Evolutionary conservation across 768 basidiomycete species (phyloP).

Genomic region (Tulasnella sp.): DNA sequence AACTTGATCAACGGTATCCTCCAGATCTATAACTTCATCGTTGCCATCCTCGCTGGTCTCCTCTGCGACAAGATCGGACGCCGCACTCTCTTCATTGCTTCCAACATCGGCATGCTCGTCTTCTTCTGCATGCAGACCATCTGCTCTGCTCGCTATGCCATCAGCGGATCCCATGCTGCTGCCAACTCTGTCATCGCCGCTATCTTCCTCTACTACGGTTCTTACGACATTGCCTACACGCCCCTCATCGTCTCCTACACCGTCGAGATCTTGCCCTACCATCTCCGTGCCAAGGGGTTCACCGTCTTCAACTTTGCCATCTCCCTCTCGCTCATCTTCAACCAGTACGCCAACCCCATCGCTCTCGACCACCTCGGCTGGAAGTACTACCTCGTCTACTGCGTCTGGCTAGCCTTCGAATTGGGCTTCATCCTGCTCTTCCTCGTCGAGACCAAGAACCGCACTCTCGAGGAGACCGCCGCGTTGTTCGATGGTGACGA

Average conservation of each 20-base stretch:
- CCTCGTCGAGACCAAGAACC: constrained; percentile 43
- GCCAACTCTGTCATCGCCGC: constrained; percentile 70
- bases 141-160: constrained; percentile 46
- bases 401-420: constrained; percentile 66
- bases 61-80: constrained; percentile 66
- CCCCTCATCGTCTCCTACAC: constrained; percentile 85
- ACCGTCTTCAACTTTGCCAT: constrained; percentile 75
- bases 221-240: constrained; percentile 80
- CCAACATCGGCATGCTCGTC: constrained; percentile 37
- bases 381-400: constrained; percentile 80
- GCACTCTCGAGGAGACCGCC: constrained; percentile 77
- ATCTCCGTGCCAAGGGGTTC: constrained; percentile 81
- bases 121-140: constrained; percentile 54
- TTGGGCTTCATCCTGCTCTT: constrained; percentile 61
- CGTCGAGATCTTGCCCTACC: constrained; percentile 81
- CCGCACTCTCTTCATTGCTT: constrained; percentile 57
- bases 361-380: constrained; percentile 60
- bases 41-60: constrained; percentile 56
- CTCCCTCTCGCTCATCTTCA: constrained; percentile 79
- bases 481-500: constrained; percentile 72
- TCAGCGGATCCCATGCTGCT: constrained; percentile 37
- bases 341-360: constrained; percentile 84
- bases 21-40: constrained; percentile 73
- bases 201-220: constrained; percentile 78
- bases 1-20: constrained; percentile 83